Evolutionary conservation across 2,329 filamentous ascomycete species (phyloP).

Genomic region (Paecilomyces variotii): DNA sequence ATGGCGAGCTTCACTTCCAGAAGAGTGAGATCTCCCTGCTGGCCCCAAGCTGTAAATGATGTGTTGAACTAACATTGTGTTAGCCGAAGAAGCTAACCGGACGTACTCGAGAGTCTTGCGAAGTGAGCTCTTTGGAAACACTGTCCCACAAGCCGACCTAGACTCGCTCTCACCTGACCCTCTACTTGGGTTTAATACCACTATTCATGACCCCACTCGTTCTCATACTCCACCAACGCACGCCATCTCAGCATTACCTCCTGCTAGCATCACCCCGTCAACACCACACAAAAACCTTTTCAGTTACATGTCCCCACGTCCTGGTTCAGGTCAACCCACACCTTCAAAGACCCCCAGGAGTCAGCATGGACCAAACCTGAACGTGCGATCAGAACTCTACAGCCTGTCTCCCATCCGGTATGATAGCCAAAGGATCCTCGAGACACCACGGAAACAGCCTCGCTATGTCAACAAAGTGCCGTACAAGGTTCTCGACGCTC

Average conservation of each 20-base stretch:
- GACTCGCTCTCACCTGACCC: conserved; percentile 55
- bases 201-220: conserved; percentile 57
- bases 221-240: conserved; percentile 75
- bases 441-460: conserved; percentile 82
- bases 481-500: conserved; percentile 94
- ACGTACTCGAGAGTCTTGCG: conserved; percentile 84
- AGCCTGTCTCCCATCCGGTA: conserved; percentile 90
- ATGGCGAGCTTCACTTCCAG: conserved; percentile 90
- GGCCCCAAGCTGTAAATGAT: background rate
- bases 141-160: conserved; percentile 72
- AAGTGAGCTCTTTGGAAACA: conserved; percentile 84
- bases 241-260: conserved; percentile 56
- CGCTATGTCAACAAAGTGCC: conserved; percentile 91
- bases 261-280: conserved; percentile 72
- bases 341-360: conserved; percentile 84
- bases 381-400: conserved; percentile 87
- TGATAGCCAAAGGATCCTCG: conserved; percentile 84
- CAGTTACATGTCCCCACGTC: conserved; percentile 70
- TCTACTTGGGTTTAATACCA: conserved; percentile 35
- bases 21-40: conserved; percentile 55
- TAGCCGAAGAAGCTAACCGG: conserved; percentile 86
- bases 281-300: conserved; percentile 98
- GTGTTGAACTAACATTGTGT: conserved; percentile 9
- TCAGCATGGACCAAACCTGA: conserved; percentile 77
- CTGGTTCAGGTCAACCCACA: conserved; percentile 74